A percentile compares a stretch with the other conserved stretches of the same genome.
Evolutionary conservation across 106 monocot genomes (phyloP).

Genomic region (Hemerocallis citrina): DNA sequence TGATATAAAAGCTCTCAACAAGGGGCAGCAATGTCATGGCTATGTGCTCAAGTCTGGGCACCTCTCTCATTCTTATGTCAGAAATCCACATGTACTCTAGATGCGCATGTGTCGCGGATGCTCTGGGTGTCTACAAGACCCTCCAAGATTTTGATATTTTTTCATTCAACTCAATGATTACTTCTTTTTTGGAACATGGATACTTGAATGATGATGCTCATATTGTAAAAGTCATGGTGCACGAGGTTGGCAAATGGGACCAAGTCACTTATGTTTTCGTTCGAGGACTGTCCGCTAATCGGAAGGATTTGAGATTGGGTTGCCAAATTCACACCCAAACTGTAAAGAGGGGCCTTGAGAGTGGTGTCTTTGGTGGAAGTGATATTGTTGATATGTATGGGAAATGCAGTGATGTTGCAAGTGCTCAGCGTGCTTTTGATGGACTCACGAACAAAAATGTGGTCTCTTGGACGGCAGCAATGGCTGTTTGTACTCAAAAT

Average conservation of each 20-base stretch:
- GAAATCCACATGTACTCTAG: slow-evolving; percentile 46
- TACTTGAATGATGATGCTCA: slow-evolving; percentile 13
- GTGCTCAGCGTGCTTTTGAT: slow-evolving; percentile 24
- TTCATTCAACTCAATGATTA: slow-evolving; percentile 56
- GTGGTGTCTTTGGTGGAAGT: slow-evolving; percentile 36
- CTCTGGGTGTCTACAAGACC: slow-evolving; percentile 19
- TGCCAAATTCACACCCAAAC: slow-evolving; percentile 55
- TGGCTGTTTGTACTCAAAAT: slow-evolving; percentile 48
- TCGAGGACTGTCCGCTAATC: slow-evolving; percentile 41
- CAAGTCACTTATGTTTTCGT: slow-evolving; percentile 41
- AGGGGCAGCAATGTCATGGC: slow-evolving; percentile 53
- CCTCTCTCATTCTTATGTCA: slow-evolving; percentile 19
- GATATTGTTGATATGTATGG: slow-evolving; percentile 60
- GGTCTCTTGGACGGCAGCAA: slow-evolving; percentile 59
- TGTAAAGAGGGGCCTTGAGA: slow-evolving; percentile 27
- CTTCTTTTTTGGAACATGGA: slow-evolving; percentile 38
- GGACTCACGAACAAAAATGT: slow-evolving; percentile 28
- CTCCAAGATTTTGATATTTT: slow-evolving; percentile 20
- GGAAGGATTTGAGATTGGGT: slow-evolving; percentile 29
- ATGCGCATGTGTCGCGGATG: slow-evolving; percentile 31
- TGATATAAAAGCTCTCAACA: slow-evolving; percentile 16
- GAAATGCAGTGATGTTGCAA: slow-evolving; percentile 30
- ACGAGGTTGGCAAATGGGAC: slow-evolving; percentile 44
- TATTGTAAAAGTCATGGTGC: slow-evolving; percentile 27
- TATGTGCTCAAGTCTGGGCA: slow-evolving; percentile 45